Evolutionary conservation across 345 rosid species (phyloP), one percentile per base, ranked within the genome.

Genomic region (Litchi chinensis): DNA sequence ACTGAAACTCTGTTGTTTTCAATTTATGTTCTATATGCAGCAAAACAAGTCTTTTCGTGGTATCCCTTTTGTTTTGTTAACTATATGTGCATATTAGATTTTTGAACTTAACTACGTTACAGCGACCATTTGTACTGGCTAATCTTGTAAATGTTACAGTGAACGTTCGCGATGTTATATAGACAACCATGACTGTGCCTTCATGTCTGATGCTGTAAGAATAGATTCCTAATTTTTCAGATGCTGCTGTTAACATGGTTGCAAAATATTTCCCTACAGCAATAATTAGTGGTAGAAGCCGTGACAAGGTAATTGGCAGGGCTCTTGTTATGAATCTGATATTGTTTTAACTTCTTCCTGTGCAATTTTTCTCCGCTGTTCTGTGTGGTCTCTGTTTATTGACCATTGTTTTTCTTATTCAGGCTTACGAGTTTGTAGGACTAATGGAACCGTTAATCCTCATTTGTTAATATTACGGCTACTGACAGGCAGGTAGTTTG

Each of bases 251-350:
- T 16, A 84, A 81, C 81, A 81, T 81, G 71, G 95, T 91, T 13
- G 95, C 99, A 70, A 85, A 89, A 77, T 88, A 81, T 84, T 94
- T 96, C 83, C 99, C 99, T 66, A 94, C 99, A 0, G 98, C 99
- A 48, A 94, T 96, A 78, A 93, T 96, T 66, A 96, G 98, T 79
- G 98, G 99, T 82, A 92, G 99, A 89, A 91, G 98, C 80, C 97
- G 97, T 44, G 95, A 91, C 79, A 96, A 94, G 95, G 99, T 96
- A 57, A 63, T 75, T 76, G 8, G 37, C 19, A 39, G 48, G 37
- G 59, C 72, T 26, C 62, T 68, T n/a, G n/a, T 63, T 57, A 44
- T 24, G 13, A 22, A 68, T 66, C 32, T 12, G 40, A 26, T 21
- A 26, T 10, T 68, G 46, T 26, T 48, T 32, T 43, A 66, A 73